Conservation (phyloP, 176 grass and related monocot species). For the Elaeis guineensis region DNA sequence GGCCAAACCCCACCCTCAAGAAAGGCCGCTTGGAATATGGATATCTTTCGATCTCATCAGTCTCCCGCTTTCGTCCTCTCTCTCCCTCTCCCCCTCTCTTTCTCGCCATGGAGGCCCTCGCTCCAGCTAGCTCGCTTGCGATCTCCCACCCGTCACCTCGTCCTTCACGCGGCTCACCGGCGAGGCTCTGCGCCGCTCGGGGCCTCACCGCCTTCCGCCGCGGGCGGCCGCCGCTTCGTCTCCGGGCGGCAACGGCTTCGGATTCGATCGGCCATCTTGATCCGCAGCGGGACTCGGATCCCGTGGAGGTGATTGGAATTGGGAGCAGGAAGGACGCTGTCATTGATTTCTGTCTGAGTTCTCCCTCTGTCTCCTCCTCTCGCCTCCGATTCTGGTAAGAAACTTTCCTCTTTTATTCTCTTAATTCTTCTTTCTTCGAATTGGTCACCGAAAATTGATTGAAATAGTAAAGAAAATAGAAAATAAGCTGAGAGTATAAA, state of each 20-base stretch:
- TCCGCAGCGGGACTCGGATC: constrained; percentile 14
- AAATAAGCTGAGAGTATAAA: too few species aligned
- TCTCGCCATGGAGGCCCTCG: too few species aligned
- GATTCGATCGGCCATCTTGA: not conserved
- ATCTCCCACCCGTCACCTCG: too few species aligned
- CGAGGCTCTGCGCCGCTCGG: constrained; percentile 9
- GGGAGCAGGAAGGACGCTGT: constrained; percentile 86
- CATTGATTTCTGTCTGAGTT: constrained; percentile 75
- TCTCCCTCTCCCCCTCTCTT: constrained; percentile 5
- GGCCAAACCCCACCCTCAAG: too few species aligned
- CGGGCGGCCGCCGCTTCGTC: not conserved
- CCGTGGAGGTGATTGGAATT: constrained; percentile 82
- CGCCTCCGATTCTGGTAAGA: constrained; percentile 76
- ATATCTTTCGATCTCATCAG: not conserved
- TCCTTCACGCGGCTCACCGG: not conserved
- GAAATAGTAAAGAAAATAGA: too few species aligned
- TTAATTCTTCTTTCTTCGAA: too few species aligned
- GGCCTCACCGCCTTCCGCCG: constrained; percentile 13
- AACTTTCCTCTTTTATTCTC: too few species aligned
- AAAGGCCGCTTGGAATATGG: too few species aligned
- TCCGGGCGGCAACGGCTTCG: not conserved
- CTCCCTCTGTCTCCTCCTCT: constrained; percentile 49
- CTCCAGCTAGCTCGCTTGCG: too few species aligned
- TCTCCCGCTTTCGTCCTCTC: constrained; percentile 23
- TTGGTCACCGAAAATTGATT: too few species aligned